Evolutionary conservation across 345 rosid genomes (phyloP).

Genomic region (Camelina laxa): DNA sequence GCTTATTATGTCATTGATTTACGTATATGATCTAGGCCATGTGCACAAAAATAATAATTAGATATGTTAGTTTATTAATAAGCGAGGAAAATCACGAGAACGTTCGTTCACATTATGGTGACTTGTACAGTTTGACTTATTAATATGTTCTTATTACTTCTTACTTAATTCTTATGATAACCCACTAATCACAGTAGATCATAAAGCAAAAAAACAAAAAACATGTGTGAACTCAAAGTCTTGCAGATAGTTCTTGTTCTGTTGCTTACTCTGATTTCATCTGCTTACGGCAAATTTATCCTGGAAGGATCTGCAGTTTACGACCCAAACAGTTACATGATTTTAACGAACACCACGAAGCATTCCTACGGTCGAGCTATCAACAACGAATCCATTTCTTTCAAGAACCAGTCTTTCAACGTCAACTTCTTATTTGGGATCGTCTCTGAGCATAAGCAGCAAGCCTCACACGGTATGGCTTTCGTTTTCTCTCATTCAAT

Average conservation of each 20-base stretch:
- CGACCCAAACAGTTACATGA: constrained; percentile 39
- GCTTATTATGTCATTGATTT: not conserved
- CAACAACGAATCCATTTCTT: constrained; percentile 12
- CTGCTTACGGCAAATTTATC: not conserved
- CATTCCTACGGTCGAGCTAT: constrained; percentile 53
- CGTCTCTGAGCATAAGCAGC: constrained; percentile 30
- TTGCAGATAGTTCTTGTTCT: constrained; percentile 5
- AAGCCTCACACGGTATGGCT: constrained; percentile 56
- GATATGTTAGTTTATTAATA: not conserved
- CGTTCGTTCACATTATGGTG: not conserved
- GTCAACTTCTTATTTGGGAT: constrained; percentile 59
- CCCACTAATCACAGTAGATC: not conserved
- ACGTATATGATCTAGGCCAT: constrained; percentile 8
- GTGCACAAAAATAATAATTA: not conserved
- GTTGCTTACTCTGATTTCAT: constrained; percentile 15
- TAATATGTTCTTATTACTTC: not conserved
- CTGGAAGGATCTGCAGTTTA: not conserved
- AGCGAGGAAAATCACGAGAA: not conserved
- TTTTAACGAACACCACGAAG: constrained; percentile 49
- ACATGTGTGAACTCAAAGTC: constrained; percentile 12
- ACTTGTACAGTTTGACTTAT: not conserved
- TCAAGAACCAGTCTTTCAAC: constrained; percentile 55
- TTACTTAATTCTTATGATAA: not conserved
- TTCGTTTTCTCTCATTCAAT: constrained; percentile 53
- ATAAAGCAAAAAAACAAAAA: not conserved